Conservation (phyloP, 306 rosid genomes). For the Medicago ruthenica region DNA sequence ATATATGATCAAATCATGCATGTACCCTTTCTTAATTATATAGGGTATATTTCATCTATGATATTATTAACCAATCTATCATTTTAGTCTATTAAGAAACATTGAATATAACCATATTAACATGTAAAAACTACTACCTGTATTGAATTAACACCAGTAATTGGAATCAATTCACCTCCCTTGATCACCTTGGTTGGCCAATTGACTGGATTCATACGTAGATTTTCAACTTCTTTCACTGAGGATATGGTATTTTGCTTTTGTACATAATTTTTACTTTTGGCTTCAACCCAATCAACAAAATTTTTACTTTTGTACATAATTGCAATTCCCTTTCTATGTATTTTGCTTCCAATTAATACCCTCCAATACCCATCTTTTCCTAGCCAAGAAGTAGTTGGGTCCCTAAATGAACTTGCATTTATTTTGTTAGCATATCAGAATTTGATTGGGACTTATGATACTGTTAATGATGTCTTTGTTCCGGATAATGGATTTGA, state of each 20-base stretch:
- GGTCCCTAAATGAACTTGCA: conserved; percentile 78
- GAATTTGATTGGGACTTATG: too few species aligned
- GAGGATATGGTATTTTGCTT: too few species aligned
- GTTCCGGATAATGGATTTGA: too few species aligned
- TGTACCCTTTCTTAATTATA: too few species aligned
- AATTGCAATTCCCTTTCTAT: conserved; percentile 55
- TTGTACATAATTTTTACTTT: too few species aligned
- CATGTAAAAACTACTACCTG: conserved; percentile 52
- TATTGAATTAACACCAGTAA: conserved; percentile 57
- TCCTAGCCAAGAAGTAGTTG: conserved; percentile 85
- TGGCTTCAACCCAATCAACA: conserved; percentile 60
- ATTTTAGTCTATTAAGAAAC: too few species aligned
- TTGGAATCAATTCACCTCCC: conserved; percentile 55
- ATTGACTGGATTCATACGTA: conserved; percentile 51
- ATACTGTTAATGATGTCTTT: too few species aligned
- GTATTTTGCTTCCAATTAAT: conserved; percentile 60
- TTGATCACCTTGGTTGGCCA: conserved; percentile 51
- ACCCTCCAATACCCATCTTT: conserved; percentile 66
- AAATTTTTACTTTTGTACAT: conserved; percentile 69
- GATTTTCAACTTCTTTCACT: conserved; percentile 60
- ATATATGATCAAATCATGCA: neutral
- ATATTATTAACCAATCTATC: too few species aligned
- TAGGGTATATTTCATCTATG: too few species aligned
- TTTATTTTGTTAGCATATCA: conserved; percentile 54
- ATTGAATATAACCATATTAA: neutral